Percentiles rank a stretch among this genome's conserved stretches.
Conservation (phyloP, 1,284 basidiomycete species). For the Taiwanofungus camphoratus region DNA sequence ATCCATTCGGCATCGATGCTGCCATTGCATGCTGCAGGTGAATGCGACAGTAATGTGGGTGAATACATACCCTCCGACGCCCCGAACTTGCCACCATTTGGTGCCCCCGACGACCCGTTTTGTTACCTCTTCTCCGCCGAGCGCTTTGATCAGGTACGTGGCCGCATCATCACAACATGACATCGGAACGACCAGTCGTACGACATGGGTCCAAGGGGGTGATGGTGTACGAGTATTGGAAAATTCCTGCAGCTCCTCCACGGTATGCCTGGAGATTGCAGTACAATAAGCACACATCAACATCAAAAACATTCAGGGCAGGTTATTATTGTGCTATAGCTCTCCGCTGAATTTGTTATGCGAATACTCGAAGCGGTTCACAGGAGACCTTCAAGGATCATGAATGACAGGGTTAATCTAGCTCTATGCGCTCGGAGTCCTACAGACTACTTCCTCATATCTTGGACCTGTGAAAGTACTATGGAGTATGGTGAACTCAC, state of each 20-base stretch:
- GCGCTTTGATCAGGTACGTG: constrained; percentile 64
- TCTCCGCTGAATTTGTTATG: too few relatives aligned
- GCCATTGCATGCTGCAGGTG: neutral
- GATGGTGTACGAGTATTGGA: constrained; percentile 83
- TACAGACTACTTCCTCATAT: neutral
- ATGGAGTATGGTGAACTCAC: constrained; percentile 12
- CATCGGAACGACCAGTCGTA: constrained; percentile 71
- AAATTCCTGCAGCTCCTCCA: constrained; percentile 84
- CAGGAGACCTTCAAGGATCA: too few relatives aligned
- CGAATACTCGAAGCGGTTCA: too few relatives aligned
- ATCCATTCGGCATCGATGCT: constrained; percentile 92
- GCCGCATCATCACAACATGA: constrained; percentile 79
- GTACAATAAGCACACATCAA: neutral
- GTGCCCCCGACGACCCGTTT: constrained; percentile 80
- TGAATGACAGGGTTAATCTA: too few relatives aligned
- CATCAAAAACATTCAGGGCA: neutral
- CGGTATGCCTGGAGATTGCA: constrained; percentile 48
- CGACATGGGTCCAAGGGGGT: constrained; percentile 84
- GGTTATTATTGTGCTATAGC: too few relatives aligned
- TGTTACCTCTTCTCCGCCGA: constrained; percentile 79
- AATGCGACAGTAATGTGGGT: neutral
- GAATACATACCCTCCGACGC: constrained; percentile 55
- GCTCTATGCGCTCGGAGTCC: too few relatives aligned
- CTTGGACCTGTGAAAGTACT: neutral
- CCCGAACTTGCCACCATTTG: constrained; percentile 96